Conservation (phyloP, 2,329 filamentous ascomycete genomes). For the Annulohypoxylon truncatum region DNA sequence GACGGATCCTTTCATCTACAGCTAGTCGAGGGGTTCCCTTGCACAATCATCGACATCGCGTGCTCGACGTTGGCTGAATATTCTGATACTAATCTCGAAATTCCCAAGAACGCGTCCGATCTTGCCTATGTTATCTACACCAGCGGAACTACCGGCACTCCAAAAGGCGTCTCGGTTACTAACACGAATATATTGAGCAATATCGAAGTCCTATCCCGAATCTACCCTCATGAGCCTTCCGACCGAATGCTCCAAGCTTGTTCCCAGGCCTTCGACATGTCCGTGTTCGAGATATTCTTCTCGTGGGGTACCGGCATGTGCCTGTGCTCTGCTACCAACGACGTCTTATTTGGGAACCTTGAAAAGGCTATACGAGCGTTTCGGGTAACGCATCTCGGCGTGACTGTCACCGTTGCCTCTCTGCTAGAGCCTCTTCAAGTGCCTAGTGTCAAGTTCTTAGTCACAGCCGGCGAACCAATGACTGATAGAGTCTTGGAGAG, state of each 20-base stretch:
- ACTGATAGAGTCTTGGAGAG: slow-evolving; percentile 75
- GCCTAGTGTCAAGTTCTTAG: slow-evolving; percentile 77
- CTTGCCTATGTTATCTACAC: slow-evolving; percentile 85
- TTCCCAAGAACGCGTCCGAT: slow-evolving; percentile 57
- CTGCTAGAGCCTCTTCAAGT: slow-evolving; percentile 76
- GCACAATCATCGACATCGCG: slow-evolving; percentile 53
- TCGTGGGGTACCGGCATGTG: slow-evolving; percentile 83
- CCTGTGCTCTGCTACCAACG: slow-evolving; percentile 79
- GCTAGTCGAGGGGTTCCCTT: slow-evolving; percentile 29
- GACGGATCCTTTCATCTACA: slow-evolving; percentile 48
- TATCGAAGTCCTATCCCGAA: slow-evolving; percentile 70
- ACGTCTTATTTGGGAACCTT: slow-evolving; percentile 78
- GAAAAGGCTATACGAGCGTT: slow-evolving; percentile 73
- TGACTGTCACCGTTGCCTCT: slow-evolving; percentile 87
- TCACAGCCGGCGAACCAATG: slow-evolving; percentile 84
- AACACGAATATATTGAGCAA: slow-evolving; percentile 82
- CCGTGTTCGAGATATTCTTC: slow-evolving; percentile 91
- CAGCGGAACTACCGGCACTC: slow-evolving; percentile 82
- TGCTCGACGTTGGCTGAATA: slow-evolving; percentile 45
- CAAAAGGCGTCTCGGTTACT: slow-evolving; percentile 83
- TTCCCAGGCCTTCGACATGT: slow-evolving; percentile 87
- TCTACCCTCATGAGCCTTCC: slow-evolving; percentile 69
- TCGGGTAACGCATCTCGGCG: slow-evolving; percentile 79
- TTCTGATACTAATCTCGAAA: slow-evolving; percentile 52
- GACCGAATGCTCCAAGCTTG: slow-evolving; percentile 83